These are phyloP conservation scores for Xylaria longipes DNA, from an alignment of 495 filamentous ascomycete genomes.

Conservation along the genomic window DNA sequence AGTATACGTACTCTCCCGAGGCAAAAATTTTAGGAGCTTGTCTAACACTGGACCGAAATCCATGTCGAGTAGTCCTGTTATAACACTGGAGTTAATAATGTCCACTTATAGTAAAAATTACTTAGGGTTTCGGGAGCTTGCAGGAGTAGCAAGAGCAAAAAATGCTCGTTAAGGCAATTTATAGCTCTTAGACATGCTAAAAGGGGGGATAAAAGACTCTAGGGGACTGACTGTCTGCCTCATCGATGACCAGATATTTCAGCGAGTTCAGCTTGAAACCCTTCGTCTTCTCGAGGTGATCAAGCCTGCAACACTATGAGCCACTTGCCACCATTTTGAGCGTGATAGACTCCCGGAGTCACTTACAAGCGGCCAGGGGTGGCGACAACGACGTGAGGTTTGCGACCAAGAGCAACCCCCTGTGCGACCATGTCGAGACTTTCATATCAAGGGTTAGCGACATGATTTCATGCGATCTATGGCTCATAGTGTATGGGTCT, in stretches of 20 bases:
- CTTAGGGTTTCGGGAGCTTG: no score
- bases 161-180: no score
- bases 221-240: no score
- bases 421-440: slow-evolving; percentile 91
- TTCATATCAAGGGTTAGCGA: slow-evolving; percentile 12
- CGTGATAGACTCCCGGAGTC: neutral
- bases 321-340: neutral
- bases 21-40: slow-evolving; percentile 90
- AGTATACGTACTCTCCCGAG: slow-evolving; percentile 61
- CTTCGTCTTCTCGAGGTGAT: slow-evolving; percentile 96
- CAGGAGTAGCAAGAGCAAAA: no score
- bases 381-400: slow-evolving; percentile 88
- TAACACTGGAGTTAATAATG: no score
- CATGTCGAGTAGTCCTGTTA: slow-evolving; percentile 88
- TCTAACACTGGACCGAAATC: slow-evolving; percentile 93
- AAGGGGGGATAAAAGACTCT: no score
- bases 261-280: slow-evolving; percentile 82
- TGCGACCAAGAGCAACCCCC: slow-evolving; percentile 82
- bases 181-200: no score
- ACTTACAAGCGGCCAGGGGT: slow-evolving; percentile 78
- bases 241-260: slow-evolving; percentile 92
- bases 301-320: slow-evolving; percentile 51
- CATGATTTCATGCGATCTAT: neutral
- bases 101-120: no score
- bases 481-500: neutral